These are phyloP conservation scores for Coemansia aciculifera DNA, from an alignment of 192 early-diverging fungal species.

Conservation along the genomic window DNA sequence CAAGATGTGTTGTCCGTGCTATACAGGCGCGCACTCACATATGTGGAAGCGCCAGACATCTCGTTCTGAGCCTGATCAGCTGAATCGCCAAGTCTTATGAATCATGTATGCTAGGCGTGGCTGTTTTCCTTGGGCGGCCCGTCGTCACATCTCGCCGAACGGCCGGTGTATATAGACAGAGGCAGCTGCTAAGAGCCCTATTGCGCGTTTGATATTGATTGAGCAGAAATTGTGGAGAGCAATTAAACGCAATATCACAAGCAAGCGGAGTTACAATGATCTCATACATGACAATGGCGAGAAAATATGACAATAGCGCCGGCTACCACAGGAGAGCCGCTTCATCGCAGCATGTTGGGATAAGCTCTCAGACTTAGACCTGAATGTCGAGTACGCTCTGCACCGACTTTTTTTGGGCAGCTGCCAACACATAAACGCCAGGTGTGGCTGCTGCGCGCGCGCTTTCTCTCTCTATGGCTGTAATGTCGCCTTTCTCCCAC, in stretches of 20 bases:
- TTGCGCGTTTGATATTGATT: neutral
- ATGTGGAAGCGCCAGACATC: neutral
- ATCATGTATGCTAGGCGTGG: neutral
- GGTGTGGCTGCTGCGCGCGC: neutral
- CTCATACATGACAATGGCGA: neutral
- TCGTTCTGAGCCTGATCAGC: neutral
- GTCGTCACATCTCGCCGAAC: neutral
- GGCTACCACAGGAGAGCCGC: neutral
- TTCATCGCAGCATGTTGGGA: neutral
- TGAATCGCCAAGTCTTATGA: neutral
- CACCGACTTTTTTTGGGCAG: neutral
- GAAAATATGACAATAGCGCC: neutral
- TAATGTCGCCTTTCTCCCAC: neutral
- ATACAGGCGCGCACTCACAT: neutral
- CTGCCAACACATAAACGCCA: neutral
- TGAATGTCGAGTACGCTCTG: neutral
- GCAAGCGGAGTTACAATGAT: neutral
- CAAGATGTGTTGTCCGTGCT: neutral
- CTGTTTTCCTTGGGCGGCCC: neutral
- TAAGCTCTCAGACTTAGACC: neutral
- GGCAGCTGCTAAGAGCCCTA: neutral
- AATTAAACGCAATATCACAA: neutral
- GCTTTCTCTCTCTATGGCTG: neutral
- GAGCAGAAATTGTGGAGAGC: slow-evolving; percentile 1
- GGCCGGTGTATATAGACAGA: neutral